A percentile compares a stretch with the other conserved stretches of the same genome.
phyloP scores from a whole-genome alignment of 192 early-diverging fungal genomes.

The Coemansia sp. region DNA sequence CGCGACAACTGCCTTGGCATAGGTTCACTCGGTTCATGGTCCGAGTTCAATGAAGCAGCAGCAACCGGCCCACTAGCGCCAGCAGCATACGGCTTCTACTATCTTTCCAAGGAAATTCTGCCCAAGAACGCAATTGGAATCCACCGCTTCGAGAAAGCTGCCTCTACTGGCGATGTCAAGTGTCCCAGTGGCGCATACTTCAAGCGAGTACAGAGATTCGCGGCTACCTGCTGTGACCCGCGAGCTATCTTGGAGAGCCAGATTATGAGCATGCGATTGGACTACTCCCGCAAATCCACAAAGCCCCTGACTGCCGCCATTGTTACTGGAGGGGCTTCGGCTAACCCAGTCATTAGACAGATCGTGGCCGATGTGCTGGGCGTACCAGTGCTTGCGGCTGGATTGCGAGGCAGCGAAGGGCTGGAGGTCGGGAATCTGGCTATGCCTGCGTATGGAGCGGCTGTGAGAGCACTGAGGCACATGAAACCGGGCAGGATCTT shows the following conservation, averaged over 20 bases:
- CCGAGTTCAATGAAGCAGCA: slow-evolving; percentile 52
- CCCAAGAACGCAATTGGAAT: slow-evolving; percentile 65
- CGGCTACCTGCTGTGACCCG: slow-evolving; percentile 33
- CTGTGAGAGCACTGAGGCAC: slow-evolving; percentile 17
- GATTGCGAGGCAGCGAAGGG: neutral
- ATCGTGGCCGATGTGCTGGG: slow-evolving; percentile 73
- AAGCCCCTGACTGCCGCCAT: slow-evolving; percentile 43
- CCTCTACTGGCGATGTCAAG: slow-evolving; percentile 15
- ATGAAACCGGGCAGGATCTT: neutral
- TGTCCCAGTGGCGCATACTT: slow-evolving; percentile 38
- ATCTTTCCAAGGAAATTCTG: slow-evolving; percentile 69
- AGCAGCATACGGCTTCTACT: slow-evolving; percentile 67
- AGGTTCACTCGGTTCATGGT: slow-evolving; percentile 53
- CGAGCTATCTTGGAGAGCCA: slow-evolving; percentile 75
- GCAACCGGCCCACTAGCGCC: slow-evolving; percentile 21
- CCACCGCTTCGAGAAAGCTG: slow-evolving; percentile 54
- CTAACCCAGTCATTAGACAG: slow-evolving; percentile 58
- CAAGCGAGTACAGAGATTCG: slow-evolving; percentile 18
- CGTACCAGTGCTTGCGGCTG: slow-evolving; percentile 55
- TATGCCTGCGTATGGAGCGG: slow-evolving; percentile 47
- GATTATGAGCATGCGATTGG: slow-evolving; percentile 66
- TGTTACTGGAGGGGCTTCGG: slow-evolving; percentile 74
- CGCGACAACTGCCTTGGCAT: slow-evolving; percentile 55
- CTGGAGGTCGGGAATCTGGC: slow-evolving; percentile 18
- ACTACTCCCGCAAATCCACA: slow-evolving; percentile 33